Base-by-base conservation (phyloP, 164 flowering plant species). In the Hamamelis virginiana region DNA sequence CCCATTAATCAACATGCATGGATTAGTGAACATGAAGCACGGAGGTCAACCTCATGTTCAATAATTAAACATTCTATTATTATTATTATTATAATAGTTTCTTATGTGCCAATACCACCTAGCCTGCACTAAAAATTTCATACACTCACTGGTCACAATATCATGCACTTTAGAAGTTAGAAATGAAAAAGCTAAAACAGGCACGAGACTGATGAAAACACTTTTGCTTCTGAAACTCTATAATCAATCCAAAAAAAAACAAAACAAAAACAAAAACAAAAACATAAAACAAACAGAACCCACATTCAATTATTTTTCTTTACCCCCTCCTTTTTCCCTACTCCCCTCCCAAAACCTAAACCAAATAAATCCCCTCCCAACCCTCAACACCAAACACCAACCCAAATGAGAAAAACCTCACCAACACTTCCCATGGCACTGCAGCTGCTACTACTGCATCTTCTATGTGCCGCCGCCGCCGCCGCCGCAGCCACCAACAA, bases 361-460 rank as follows among this genome's bases (percentile, higher is more conserved):
- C 52, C 67, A 70, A 43, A 71, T 81, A 78, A 73, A 77, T 74
- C 23, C 72, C 71, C 52, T 41, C 58, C 46, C 58, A 13, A 61
- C 63, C 22, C 21, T 44, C 13, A 27, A 28, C 16, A 55, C 69
- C 68, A 60, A 51, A 18, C 9, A 0, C 61, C 38, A 47, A 15
- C 38, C 33, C 67, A 63, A 70, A 59, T 55, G 9, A 55, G 3
- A 28, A 28, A 47, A 53, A 22, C 51, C 55, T 61, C 56, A 52
- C 2, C 47, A 22, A 65, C 57, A 72, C 76, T 67, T 21, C 41
- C 64, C 51, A 22, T 76, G 65, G 44, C 61, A 23, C 28, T 69
- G 63, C 38, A 63, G 50, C 25, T 67, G 18, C 59, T n/a, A 5
- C 73, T 57, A 12, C 68, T 68, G 0, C 80, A 26, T 0, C 69